Percentiles rank a stretch among this genome's conserved stretches.
Evolutionary conservation across 148 eudicot species (phyloP).

Genomic region (Rhododendron vialii): DNA sequence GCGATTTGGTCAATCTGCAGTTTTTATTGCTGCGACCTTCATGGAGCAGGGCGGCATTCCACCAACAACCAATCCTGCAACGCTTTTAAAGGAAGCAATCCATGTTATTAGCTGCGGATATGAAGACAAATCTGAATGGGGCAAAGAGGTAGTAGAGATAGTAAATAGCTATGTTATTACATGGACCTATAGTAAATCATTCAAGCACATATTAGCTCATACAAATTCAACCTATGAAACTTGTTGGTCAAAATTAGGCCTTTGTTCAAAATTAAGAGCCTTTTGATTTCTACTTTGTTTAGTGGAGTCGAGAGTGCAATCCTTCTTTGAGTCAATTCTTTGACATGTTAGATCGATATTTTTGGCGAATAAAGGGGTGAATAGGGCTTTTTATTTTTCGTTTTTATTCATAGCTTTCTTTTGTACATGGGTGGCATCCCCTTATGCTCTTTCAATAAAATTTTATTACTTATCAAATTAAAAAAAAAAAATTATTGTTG

Average conservation of each 20-base stretch:
- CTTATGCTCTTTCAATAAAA: background rate
- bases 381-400: background rate
- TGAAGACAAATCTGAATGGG: conserved; percentile 96
- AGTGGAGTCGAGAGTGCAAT: background rate
- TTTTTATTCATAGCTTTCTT: no score
- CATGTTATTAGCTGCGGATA: conserved; percentile 98
- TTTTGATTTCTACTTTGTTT: background rate
- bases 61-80: conserved; percentile 78
- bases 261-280: background rate
- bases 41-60: conserved; percentile 96
- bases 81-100: conserved; percentile 86
- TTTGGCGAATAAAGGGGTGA: background rate
- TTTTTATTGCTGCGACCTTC: conserved; percentile 91
- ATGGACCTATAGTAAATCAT: background rate
- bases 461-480: no score
- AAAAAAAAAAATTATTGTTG: background rate
- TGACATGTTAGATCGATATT: background rate
- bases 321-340: background rate
- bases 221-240: no score
- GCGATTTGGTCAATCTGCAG: conserved; percentile 97
- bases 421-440: background rate
- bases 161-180: background rate
- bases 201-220: background rate
- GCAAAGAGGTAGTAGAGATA: conserved; percentile 71
- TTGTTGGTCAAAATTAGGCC: background rate